Base-by-base conservation (phyloP, 2,329 filamentous ascomycete genomes). In the Neodidymelliopsis sp. region DNA sequence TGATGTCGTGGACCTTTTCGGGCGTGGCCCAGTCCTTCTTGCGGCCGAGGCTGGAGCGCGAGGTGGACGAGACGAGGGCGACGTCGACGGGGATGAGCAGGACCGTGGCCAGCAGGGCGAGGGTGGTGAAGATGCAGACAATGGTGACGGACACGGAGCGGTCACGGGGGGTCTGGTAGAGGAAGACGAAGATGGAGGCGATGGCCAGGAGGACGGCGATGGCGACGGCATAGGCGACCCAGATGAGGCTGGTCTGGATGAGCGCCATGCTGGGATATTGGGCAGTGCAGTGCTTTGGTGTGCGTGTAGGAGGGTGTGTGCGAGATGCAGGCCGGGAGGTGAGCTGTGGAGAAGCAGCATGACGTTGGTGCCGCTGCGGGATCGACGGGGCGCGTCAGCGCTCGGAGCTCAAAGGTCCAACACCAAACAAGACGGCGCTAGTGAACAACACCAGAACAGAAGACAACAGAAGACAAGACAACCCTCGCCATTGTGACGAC, bases 21-120 rank as follows among this genome's bases (percentile, higher is more conserved):
- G 90, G 89, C 0, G 90, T 95, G 9, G 94, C 94, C 94, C 94
- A 99, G 62, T 93, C 87, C 74, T 97, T 97, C 77, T 96, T 95
- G 37, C 82, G 82, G 50, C 94, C 94, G 24, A 88, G 79, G 37
- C 85, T 83, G 5, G 87, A 83, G 45, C 86, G 86, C 11, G 86
- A 88, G 0, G 94, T 99, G 6, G 91, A 91, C 2, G 93, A 97
- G 36, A 97, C 88, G 61, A 99, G 84, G 9, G 94, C 94, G 60
- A 97, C 91, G 73, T 99, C 94, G 72, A 97, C 93, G 18, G 94
- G 94, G 20, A 97, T 84, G 16, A 99, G 84, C 24, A 99, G 83
- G 20, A 97, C 87, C 1, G 94, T 99, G 11, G 94, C 94, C 44
- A 99, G 85, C 22, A 99, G 83, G 7, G 89, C 84, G 8, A 92